Evolutionary conservation across 2,329 filamentous ascomycete species (phyloP).

Genomic region (Xylariaceae sp.): DNA sequence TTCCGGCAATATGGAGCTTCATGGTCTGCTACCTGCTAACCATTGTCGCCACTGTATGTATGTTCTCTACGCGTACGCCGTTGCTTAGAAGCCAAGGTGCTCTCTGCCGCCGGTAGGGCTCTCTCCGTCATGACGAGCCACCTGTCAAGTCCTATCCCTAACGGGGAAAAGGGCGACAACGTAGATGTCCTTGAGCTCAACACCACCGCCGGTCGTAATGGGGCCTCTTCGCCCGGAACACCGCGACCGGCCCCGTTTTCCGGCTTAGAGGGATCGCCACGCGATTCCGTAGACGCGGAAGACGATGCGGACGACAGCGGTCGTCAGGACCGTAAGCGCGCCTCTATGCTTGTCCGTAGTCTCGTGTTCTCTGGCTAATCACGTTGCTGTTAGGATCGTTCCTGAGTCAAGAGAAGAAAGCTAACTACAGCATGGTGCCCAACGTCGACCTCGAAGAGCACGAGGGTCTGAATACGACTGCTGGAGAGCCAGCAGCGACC

Average conservation of each 20-base stretch:
- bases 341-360: background rate
- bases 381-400: background rate
- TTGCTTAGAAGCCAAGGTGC: background rate
- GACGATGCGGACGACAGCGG: background rate
- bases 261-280: background rate
- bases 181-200: background rate
- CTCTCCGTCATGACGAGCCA: background rate
- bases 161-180: background rate
- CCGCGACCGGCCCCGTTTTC: background rate
- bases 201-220: background rate
- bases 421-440: background rate
- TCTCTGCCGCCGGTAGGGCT: background rate
- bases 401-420: background rate
- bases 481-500: background rate
- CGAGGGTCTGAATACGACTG: background rate
- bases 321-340: background rate
- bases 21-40: background rate
- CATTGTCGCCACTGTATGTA: background rate
- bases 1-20: background rate
- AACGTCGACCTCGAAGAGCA: background rate
- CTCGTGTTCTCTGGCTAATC: background rate
- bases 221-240: background rate
- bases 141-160: background rate
- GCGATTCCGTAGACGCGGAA: background rate
- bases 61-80: background rate